These are phyloP conservation scores for Tetrapisispora taiwanensis DNA, from an alignment of 805 yeast species.

Conservation along the genomic window DNA sequence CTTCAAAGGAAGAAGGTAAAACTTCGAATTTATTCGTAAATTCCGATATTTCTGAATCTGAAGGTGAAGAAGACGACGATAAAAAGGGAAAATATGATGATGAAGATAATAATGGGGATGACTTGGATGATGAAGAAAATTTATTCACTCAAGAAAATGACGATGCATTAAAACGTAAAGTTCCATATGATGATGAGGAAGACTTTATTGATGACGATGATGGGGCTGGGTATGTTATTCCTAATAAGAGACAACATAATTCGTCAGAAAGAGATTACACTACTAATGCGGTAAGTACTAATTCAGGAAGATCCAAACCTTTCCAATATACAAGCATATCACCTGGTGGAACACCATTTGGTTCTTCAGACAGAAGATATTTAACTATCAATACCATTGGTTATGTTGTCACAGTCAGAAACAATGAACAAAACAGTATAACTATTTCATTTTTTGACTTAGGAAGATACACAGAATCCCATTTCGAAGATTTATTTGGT, in stretches of 20 bases:
- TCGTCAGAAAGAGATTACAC: not conserved
- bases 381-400: slow-evolving; percentile 74
- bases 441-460: slow-evolving; percentile 83
- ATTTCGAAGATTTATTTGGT: slow-evolving; percentile 64
- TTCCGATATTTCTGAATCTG: slow-evolving; percentile 17
- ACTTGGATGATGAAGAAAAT: slow-evolving; percentile 10
- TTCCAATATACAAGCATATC: slow-evolving; percentile 55
- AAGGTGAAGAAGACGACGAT: slow-evolving; percentile 6
- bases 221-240: slow-evolving; percentile 36
- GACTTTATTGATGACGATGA: slow-evolving; percentile 60
- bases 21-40: slow-evolving; percentile 22
- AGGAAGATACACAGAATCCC: slow-evolving; percentile 65
- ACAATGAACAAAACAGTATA: slow-evolving; percentile 50
- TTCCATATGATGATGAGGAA: slow-evolving; percentile 26
- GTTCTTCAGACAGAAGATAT: slow-evolving; percentile 53
- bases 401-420: slow-evolving; percentile 67
- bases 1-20: slow-evolving; percentile 6
- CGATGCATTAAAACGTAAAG: slow-evolving; percentile 16
- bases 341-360: slow-evolving; percentile 85
- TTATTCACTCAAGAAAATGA: slow-evolving; percentile 20
- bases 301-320: not conserved
- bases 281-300: not conserved
- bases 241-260: slow-evolving; percentile 1
- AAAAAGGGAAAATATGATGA: slow-evolving; percentile 17
- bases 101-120: slow-evolving; percentile 16